Evolutionary conservation across 2,329 filamentous ascomycete species (phyloP).

Genomic region (Diaporthe australafricana): DNA sequence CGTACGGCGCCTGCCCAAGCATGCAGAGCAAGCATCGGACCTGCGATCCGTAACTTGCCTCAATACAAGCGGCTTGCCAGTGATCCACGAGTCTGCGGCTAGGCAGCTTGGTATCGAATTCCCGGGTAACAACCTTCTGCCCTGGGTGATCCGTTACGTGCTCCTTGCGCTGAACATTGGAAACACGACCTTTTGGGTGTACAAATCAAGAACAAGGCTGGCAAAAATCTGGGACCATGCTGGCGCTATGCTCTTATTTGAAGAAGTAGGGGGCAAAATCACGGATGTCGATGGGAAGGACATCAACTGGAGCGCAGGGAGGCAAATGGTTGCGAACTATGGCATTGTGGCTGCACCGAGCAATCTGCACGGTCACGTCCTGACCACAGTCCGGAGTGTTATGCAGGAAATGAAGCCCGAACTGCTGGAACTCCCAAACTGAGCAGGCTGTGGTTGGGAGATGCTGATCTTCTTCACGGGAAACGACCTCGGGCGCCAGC

Average conservation of each 20-base stretch:
- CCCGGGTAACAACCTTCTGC: constrained; percentile 64
- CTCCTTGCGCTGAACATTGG: constrained; percentile 63
- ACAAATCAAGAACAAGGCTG: constrained; percentile 58
- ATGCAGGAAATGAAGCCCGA: constrained; percentile 48
- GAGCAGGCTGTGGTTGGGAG: background rate
- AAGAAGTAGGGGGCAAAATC: constrained; percentile 66
- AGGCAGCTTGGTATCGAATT: constrained; percentile 54
- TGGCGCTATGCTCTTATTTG: constrained; percentile 68
- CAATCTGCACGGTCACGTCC: constrained; percentile 55
- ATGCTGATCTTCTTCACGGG: background rate
- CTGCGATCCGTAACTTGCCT: constrained; percentile 61
- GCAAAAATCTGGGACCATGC: constrained; percentile 72
- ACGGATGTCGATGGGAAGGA: constrained; percentile 64
- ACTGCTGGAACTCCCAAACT: constrained; percentile 42
- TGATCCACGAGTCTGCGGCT: constrained; percentile 59
- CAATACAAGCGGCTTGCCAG: constrained; percentile 57
- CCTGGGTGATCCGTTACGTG: constrained; percentile 69
- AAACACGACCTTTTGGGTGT: constrained; percentile 68
- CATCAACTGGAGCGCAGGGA: constrained; percentile 62
- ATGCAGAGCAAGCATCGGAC: constrained; percentile 40
- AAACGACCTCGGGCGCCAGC: too few species aligned
- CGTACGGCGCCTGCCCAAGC: constrained; percentile 49
- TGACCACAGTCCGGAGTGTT: constrained; percentile 51
- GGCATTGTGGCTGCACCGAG: constrained; percentile 67
- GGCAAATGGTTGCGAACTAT: constrained; percentile 62